phyloP scores from a whole-genome alignment of 768 basidiomycete genomes.

The Trametes coccinea region DNA sequence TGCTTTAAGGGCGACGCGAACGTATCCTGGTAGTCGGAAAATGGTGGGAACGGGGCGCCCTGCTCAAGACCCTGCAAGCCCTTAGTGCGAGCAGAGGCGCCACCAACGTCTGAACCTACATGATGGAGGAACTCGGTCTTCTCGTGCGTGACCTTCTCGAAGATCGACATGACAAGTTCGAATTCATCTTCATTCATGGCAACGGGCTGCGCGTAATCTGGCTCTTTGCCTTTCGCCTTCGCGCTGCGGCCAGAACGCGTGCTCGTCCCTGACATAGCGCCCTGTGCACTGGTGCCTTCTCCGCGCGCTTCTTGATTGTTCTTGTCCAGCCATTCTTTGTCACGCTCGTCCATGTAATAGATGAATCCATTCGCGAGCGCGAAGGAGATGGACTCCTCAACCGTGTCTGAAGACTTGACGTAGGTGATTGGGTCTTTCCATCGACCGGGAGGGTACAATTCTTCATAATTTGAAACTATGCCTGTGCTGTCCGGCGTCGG shows the following conservation, averaged over 20 bases:
- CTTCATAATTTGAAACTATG: slow-evolving; percentile 72
- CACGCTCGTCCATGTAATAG: slow-evolving; percentile 95
- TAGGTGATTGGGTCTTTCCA: slow-evolving; percentile 82
- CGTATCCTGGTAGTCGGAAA: slow-evolving; percentile 69
- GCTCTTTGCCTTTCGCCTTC: slow-evolving; percentile 85
- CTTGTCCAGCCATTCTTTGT: slow-evolving; percentile 91
- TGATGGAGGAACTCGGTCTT: slow-evolving; percentile 88
- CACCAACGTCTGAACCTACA: slow-evolving; percentile 48
- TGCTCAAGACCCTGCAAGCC: slow-evolving; percentile 56
- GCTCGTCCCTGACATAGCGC: slow-evolving; percentile 55
- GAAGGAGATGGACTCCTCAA: slow-evolving; percentile 69
- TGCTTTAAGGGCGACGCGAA: slow-evolving; percentile 62
- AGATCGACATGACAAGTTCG: slow-evolving; percentile 91
- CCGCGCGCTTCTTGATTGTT: slow-evolving; percentile 86
- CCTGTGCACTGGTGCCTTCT: slow-evolving; percentile 81
- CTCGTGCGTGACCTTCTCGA: slow-evolving; percentile 90
- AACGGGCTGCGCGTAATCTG: slow-evolving; percentile 63
- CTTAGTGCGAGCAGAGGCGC: not conserved
- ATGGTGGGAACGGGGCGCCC: slow-evolving; percentile 69
- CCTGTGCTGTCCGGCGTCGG: slow-evolving; percentile 92
- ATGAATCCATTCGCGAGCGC: slow-evolving; percentile 75
- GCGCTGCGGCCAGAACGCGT: slow-evolving; percentile 66
- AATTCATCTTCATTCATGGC: slow-evolving; percentile 88
- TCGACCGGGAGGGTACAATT: slow-evolving; percentile 64
- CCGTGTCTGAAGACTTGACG: slow-evolving; percentile 80